These are phyloP conservation scores for Eucalyptus tenuipes DNA, from an alignment of 345 rosid genomes.

Conservation along the genomic window DNA sequence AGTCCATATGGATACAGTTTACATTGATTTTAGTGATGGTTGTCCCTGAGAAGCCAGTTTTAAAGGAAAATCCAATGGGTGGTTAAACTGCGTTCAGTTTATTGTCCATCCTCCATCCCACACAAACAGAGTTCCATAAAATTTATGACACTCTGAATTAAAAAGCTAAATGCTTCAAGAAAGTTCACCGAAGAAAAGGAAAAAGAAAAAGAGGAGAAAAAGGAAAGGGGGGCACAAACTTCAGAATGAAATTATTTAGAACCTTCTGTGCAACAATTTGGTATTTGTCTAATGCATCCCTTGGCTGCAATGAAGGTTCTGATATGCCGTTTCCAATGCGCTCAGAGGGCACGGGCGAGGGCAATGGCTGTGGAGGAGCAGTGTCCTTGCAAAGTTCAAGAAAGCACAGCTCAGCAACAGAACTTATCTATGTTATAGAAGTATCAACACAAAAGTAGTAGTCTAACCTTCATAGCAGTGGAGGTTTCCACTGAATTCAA, in stretches of 20 bases:
- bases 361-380: slow-evolving; percentile 30
- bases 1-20: background rate
- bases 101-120: background rate
- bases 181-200: background rate
- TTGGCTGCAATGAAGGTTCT: slow-evolving; percentile 66
- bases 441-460: background rate
- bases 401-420: background rate
- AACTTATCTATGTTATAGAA: background rate
- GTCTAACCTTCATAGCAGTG: slow-evolving; percentile 38
- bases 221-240: background rate
- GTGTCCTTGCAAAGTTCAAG: slow-evolving; percentile 27
- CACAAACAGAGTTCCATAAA: background rate
- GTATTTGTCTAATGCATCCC: slow-evolving; percentile 91
- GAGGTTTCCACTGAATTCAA: slow-evolving; percentile 30
- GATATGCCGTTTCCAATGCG: slow-evolving; percentile 38
- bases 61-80: background rate
- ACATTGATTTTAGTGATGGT: background rate
- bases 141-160: background rate
- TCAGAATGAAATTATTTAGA: background rate
- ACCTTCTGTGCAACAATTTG: slow-evolving; percentile 87
- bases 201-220: no score
- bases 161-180: background rate
- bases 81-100: background rate
- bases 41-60: background rate
- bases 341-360: slow-evolving; percentile 47